Base-by-base conservation (phyloP, 2,329 filamentous ascomycete species). In the Neofusicoccum sp. region DNA sequence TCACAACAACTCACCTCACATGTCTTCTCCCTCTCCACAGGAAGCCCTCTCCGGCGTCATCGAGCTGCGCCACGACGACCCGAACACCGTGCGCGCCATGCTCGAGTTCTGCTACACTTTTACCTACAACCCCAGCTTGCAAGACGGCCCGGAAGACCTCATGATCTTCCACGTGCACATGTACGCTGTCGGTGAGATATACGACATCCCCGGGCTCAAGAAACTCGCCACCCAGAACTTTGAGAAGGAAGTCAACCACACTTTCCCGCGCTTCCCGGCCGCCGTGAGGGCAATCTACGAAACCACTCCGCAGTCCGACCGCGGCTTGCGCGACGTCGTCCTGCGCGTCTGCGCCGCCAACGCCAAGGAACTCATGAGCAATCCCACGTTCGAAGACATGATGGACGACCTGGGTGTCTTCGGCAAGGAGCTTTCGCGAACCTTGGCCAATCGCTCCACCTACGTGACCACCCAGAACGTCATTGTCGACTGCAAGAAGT, bases 251-350 rank as follows among this genome's bases (percentile, higher is more conserved):
- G 39, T 56, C 43, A 36, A 48, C 61, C 41, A 48, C 34, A 29
- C 33, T 3, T 45, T 56, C 50, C 43, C 49, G 22, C 49, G 36
- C 33, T 71, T 79, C 22, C 71, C 77, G 22, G 71, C 74, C 43
- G 74, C 75, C 11, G 73, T 79, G 50, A 69, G 73, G 61, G 73
- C 76, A 61, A 76, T 78, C 43, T 79, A 78, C 66, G 71, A 68
- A 50, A 74, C 72, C 14, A 79, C 77, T 14, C 70, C 78, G 44
- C 76, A 78, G 64, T 69, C 69, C 11, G 77, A 79, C 64, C 69
- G 76, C 34, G 77, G 76, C 7, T 69, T 79, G 7, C 69, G 77
- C 16, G 74, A 76, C 61, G 67, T 78, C 28, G 71, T 79, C 6
- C 61, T 79, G 4, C 39, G 49, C n/a, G 50, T 62, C 3, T 56